Percentiles rank a stretch among this genome's conserved stretches.
phyloP scores from a whole-genome alignment of 352 stramenopile genomes.

The Phytopythium helicoides region DNA sequence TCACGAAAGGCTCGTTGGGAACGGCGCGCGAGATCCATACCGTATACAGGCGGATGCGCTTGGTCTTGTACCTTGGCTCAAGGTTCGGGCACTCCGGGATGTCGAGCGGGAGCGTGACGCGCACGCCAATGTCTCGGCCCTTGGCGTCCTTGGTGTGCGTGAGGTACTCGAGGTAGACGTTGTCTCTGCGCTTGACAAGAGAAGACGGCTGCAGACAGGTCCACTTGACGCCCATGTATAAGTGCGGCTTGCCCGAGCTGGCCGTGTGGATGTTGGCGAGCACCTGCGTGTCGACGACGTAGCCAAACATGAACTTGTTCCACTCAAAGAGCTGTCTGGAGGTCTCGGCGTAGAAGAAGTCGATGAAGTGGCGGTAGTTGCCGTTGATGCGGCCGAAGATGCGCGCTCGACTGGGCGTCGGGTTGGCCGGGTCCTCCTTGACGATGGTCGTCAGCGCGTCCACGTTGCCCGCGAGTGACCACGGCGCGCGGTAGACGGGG shows the following conservation, averaged over 20 bases:
- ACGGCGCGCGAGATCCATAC: conserved; percentile 50
- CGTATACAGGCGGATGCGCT: conserved; percentile 48
- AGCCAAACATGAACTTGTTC: conserved; percentile 67
- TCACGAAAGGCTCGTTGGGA: conserved; percentile 32
- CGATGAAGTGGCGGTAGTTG: conserved; percentile 62
- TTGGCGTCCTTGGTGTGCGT: conserved; percentile 59
- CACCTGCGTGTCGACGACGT: conserved; percentile 62
- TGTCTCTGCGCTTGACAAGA: conserved; percentile 64
- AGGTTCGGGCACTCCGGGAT: conserved; percentile 61
- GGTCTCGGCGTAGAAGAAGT: conserved; percentile 65
- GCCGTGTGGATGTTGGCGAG: conserved; percentile 75
- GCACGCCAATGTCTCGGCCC: conserved; percentile 59
- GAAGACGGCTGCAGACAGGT: conserved; percentile 53
- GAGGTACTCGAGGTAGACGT: conserved; percentile 77
- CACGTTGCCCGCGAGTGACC: conserved; percentile 28
- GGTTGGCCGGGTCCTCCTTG: conserved; percentile 22
- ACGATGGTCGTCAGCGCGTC: conserved; percentile 37
- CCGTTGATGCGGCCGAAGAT: conserved; percentile 60
- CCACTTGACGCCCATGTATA: conserved; percentile 86
- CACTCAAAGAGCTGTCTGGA: conserved; percentile 58
- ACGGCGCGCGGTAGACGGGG: conserved; percentile 35
- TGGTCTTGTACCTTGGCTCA: conserved; percentile 42
- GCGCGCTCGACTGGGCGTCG: conserved; percentile 21
- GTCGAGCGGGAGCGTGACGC: conserved; percentile 61
- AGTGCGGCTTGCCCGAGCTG: conserved; percentile 26